Percentiles rank a stretch among this genome's conserved stretches.
phyloP scores from a whole-genome alignment of 805 yeast genomes.

The Nakazawaea sp. region DNA sequence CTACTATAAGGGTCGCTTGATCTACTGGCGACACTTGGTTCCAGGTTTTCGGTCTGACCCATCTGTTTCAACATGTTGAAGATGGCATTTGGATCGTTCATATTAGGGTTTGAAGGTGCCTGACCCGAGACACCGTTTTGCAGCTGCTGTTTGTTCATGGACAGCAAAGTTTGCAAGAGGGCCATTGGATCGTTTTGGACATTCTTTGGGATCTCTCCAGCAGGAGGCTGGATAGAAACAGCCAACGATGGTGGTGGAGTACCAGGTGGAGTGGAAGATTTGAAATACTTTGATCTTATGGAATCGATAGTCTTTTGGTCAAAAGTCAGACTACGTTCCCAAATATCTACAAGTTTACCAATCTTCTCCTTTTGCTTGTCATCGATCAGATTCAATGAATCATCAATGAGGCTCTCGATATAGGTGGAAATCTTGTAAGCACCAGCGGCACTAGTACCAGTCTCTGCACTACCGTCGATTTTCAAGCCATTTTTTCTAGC shows the following conservation, averaged over 20 bases:
- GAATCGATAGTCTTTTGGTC: constrained; percentile 44
- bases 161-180: constrained; percentile 62
- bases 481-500: constrained; percentile 50
- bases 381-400: constrained; percentile 46
- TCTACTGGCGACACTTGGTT: constrained; percentile 8
- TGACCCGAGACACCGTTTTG: constrained; percentile 2
- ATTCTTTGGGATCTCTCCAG: constrained; percentile 4
- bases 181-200: constrained; percentile 46
- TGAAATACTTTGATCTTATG: constrained; percentile 54
- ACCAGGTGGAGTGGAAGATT: constrained; percentile 65
- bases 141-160: constrained; percentile 7
- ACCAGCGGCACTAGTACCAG: constrained; percentile 73
- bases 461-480: constrained; percentile 43
- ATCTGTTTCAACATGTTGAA: constrained; percentile 49
- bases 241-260: constrained; percentile 42
- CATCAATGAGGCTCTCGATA: constrained; percentile 57
- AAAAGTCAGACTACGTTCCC: constrained; percentile 85
- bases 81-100: constrained; percentile 32
- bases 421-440: constrained; percentile 56
- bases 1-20: constrained; percentile 28
- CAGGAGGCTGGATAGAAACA: constrained; percentile 3
- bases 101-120: constrained; percentile 13
- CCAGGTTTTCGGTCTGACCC: constrained; percentile 17
- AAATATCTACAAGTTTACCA: constrained; percentile 79
- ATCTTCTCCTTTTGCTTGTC: constrained; percentile 66